Base-by-base conservation (phyloP, 2,329 filamentous ascomycete genomes). In the Fragosphaeria purpurea region DNA sequence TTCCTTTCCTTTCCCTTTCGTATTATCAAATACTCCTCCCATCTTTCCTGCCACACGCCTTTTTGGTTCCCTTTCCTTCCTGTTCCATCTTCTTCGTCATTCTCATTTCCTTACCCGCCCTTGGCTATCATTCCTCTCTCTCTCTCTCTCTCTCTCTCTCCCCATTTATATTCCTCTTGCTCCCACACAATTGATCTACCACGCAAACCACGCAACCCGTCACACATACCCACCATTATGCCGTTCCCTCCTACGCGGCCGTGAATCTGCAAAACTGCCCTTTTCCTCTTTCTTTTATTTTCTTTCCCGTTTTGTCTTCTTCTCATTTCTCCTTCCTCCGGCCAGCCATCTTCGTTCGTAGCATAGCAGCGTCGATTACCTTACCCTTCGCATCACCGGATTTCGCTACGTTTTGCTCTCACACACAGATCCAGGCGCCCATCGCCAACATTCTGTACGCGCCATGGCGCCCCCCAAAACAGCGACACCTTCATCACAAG, bases 401-500 rank as follows among this genome's bases (percentile, higher is more conserved):
- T 22, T 22, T 43, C 22, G 13, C 35, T 48, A 6, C 10, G 22
- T 40, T 33, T 44, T 12, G 5, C 5, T 8, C 34, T 6, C 34
- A 12, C 46, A 13, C 9, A 8, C 22, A 37, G 11, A 37, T 33
- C 30, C 30, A 31, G 50, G 50, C 51, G 46, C 41, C 22, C 44
- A 46, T 49, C 43, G 41, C 52, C 42, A 48, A 22, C 41, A 37
- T 33, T 30, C 35, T 12, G 22, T 22, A 22, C 8, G 32, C 32
- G 43, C 48, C 37, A 57, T 57, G 55, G 50, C 52, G 47, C 55
- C 55, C n/a, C 47, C 50, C 41, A 57, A 55, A 44, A 22, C 22
- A 22, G 22, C 22, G 22, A 22, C 22, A 22, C 22, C 22, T 22
- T 22, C 22, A 22, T 22, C 22, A 22, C 22, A 22, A 22, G 22